Conservation (phyloP, 179 eudicot genomes). For the Beta corolliflora region DNA sequence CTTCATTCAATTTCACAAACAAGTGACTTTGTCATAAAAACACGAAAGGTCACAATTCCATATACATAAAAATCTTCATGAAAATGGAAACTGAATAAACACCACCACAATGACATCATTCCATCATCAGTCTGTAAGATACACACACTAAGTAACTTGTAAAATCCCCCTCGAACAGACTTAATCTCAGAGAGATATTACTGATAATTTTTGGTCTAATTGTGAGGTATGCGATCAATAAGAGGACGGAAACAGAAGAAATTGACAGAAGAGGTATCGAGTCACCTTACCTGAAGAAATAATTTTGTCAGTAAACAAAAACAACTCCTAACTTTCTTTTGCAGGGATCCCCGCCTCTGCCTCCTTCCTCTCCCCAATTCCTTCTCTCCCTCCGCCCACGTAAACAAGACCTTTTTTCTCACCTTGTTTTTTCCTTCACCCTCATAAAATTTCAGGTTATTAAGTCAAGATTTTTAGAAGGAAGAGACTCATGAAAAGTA, state of each 20-base stretch:
- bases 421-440: neutral
- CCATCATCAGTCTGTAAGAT: neutral
- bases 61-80: neutral
- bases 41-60: neutral
- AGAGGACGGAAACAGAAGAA: neutral
- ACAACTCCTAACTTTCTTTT: too few relatives aligned
- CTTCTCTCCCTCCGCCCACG: neutral
- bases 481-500: neutral
- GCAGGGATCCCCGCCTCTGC: neutral
- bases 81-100: neutral
- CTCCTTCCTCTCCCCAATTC: neutral
- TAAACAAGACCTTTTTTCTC: neutral
- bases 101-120: neutral
- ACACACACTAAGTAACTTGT: neutral
- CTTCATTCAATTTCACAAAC: neutral
- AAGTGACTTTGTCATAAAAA: neutral
- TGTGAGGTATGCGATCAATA: neutral
- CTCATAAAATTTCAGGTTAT: neutral
- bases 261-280: neutral
- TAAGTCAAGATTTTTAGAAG: neutral
- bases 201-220: neutral
- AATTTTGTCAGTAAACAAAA: neutral
- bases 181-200: neutral
- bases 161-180: neutral
- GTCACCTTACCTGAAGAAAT: neutral